Evolutionary conservation across 805 yeast genomes (phyloP).

Genomic region (Priceomyces melissophilus): DNA sequence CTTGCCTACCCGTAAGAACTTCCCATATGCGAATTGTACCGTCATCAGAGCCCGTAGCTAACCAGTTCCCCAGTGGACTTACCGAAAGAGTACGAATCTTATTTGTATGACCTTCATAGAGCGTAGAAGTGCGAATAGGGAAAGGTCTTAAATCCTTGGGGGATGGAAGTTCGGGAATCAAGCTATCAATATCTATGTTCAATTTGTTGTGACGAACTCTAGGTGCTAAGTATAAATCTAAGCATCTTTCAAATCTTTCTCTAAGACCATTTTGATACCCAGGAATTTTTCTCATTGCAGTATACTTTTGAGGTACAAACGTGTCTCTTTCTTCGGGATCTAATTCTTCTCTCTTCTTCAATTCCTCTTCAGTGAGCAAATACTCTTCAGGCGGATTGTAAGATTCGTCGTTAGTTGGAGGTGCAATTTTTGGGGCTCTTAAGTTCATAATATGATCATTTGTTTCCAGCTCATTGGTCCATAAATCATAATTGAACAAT

Average conservation of each 20-base stretch:
- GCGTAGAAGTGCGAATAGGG: constrained; percentile 86
- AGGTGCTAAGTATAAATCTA: constrained; percentile 91
- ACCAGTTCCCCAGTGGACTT: constrained; percentile 89
- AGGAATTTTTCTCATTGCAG: constrained; percentile 85
- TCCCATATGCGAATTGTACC: constrained; percentile 98
- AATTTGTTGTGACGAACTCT: constrained; percentile 87
- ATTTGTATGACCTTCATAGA: constrained; percentile 79
- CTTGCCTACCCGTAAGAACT: constrained; percentile 90
- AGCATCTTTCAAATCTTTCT: constrained; percentile 90
- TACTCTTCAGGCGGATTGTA: constrained; percentile 98
- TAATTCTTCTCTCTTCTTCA: constrained; percentile 60
- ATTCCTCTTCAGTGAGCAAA: constrained; percentile 74
- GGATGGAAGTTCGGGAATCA: constrained; percentile 93
- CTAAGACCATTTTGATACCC: constrained; percentile 83
- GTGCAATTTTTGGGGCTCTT: constrained; percentile 92
- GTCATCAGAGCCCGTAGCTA: constrained; percentile 97
- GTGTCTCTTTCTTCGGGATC: constrained; percentile 78
- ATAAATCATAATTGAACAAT: constrained; percentile 63
- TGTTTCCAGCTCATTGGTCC: constrained; percentile 59
- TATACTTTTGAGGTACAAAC: constrained; percentile 77
- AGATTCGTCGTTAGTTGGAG: constrained; percentile 95
- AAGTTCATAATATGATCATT: constrained; percentile 84
- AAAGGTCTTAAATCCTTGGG: constrained; percentile 96
- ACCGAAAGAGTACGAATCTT: constrained; percentile 78
- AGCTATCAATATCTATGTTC: constrained; percentile 92